phyloP scores from a whole-genome alignment of 768 basidiomycete species.

The Mycena metata region DNA sequence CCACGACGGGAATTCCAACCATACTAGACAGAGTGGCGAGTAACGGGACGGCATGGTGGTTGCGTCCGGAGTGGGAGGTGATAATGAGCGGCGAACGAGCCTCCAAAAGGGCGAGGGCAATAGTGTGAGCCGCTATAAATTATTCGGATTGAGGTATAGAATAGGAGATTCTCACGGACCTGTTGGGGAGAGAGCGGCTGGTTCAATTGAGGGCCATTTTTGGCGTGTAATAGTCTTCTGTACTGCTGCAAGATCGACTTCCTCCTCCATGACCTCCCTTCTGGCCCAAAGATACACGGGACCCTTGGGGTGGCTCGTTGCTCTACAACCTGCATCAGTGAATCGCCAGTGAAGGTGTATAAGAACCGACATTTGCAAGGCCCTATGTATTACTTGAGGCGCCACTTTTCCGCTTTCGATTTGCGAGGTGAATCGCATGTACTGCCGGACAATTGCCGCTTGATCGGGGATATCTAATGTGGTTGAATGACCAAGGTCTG shows the following conservation, averaged over 20 bases:
- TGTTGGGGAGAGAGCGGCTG: slow-evolving; percentile 58
- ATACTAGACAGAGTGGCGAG: slow-evolving; percentile 63
- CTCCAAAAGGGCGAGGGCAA: slow-evolving; percentile 62
- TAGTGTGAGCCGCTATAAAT: slow-evolving; percentile 51
- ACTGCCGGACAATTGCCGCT: slow-evolving; percentile 76
- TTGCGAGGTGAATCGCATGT: slow-evolving; percentile 77
- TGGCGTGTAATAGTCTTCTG: slow-evolving; percentile 45
- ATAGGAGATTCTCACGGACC: slow-evolving; percentile 41
- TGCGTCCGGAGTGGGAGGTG: slow-evolving; percentile 73
- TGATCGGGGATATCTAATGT: slow-evolving; percentile 77
- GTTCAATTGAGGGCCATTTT: slow-evolving; percentile 68
- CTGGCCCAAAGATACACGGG: slow-evolving; percentile 83
- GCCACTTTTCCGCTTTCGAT: slow-evolving; percentile 68
- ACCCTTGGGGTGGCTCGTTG: slow-evolving; percentile 77
- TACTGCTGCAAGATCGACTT: slow-evolving; percentile 58
- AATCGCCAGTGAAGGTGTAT: neutral
- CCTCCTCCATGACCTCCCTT: slow-evolving; percentile 79
- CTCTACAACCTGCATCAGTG: slow-evolving; percentile 52
- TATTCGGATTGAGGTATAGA: neutral
- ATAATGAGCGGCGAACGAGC: slow-evolving; percentile 74
- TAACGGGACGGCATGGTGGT: slow-evolving; percentile 58
- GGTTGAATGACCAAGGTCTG: neutral
- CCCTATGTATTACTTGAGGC: slow-evolving; percentile 65
- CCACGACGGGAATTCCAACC: slow-evolving; percentile 68
- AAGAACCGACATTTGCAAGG: slow-evolving; percentile 71